phyloP scores from a whole-genome alignment of 2,329 filamentous ascomycete genomes.

The Ophiostoma australiae region DNA sequence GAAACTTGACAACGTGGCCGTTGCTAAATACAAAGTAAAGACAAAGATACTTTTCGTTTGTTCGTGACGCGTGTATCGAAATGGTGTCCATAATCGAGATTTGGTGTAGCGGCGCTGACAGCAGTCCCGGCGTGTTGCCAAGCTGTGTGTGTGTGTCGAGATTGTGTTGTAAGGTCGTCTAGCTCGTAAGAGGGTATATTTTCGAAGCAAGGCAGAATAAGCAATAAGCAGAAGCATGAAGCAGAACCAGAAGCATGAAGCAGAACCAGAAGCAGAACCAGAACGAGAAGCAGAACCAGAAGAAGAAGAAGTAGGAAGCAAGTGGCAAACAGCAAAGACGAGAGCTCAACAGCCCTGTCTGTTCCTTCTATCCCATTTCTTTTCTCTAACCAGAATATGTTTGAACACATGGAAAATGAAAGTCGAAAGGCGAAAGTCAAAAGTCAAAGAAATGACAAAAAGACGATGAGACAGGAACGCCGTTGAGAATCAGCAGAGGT shows the following conservation, averaged over 20 bases:
- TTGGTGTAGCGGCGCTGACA: too few species aligned
- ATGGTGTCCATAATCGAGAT: neutral
- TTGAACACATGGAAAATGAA: neutral
- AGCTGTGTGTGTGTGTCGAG: neutral
- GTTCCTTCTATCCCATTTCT: neutral
- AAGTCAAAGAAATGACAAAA: neutral
- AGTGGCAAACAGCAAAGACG: neutral
- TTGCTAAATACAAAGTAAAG: neutral
- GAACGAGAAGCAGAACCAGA: neutral
- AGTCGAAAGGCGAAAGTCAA: neutral
- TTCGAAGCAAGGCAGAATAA: constrained; percentile 13
- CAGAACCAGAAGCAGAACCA: constrained; percentile 4
- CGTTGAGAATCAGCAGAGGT: neutral
- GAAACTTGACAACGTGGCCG: neutral
- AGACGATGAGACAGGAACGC: neutral
- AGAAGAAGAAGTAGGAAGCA: neutral
- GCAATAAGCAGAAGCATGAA: neutral
- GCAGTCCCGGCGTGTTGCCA: neutral
- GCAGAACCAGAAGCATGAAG: neutral
- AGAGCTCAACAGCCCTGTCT: neutral
- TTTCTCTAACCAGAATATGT: neutral
- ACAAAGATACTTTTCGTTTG: neutral
- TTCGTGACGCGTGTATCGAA: neutral
- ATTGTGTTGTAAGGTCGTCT: neutral
- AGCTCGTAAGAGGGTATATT: constrained; percentile 13